These are phyloP conservation scores for Fusarium acutatum DNA, from an alignment of 2,329 filamentous ascomycete genomes.

Conservation along the genomic window DNA sequence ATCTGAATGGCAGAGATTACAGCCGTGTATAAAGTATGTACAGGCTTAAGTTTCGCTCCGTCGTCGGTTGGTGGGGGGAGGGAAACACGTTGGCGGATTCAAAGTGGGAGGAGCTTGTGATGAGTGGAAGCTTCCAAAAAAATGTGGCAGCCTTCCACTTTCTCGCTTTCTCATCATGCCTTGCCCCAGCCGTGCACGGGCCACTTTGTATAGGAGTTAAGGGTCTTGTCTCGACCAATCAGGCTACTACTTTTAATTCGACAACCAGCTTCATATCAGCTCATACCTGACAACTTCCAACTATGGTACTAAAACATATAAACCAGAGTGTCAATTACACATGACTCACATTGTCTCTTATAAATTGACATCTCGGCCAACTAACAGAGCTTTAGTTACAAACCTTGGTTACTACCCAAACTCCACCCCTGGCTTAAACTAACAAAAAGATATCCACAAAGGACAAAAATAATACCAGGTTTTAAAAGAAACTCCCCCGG, in stretches of 20 bases:
- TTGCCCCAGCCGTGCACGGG: conserved; percentile 43
- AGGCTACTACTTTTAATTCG: not conserved
- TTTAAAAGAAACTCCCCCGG: conserved; percentile 32
- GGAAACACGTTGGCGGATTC: conserved; percentile 40
- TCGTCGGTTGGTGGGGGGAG: conserved; percentile 25
- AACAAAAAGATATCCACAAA: conserved; percentile 9
- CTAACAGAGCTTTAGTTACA: not conserved
- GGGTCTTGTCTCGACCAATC: conserved; percentile 21
- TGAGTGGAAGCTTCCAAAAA: conserved; percentile 56
- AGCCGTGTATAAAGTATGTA: conserved; percentile 9
- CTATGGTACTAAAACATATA: not conserved
- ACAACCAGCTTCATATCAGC: not conserved
- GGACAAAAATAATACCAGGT: not conserved
- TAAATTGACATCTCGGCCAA: no score
- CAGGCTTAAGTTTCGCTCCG: conserved; percentile 19
- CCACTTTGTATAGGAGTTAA: conserved; percentile 27
- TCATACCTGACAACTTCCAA: not conserved
- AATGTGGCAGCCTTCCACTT: conserved; percentile 56
- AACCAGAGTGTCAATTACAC: not conserved
- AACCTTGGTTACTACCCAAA: not conserved
- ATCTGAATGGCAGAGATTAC: conserved; percentile 15
- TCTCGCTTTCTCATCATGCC: conserved; percentile 38
- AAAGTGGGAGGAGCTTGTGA: conserved; percentile 46
- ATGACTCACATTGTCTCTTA: not conserved
- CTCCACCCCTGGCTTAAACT: not conserved